Evolutionary conservation across 2,329 filamentous ascomycete genomes (phyloP).

Genomic region (Teratosphaeria gauchensis): DNA sequence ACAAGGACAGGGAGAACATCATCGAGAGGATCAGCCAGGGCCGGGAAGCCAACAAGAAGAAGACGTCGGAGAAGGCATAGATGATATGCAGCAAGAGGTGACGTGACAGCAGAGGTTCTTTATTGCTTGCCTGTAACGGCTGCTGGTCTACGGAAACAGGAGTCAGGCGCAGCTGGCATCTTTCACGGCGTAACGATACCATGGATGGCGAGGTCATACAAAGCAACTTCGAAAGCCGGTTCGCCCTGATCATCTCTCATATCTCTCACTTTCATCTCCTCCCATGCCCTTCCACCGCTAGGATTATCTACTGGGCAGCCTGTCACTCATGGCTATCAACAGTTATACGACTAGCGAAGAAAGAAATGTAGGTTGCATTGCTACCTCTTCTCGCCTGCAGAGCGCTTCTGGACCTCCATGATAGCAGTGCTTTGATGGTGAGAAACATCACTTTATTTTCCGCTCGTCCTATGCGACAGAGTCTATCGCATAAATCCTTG

Average conservation of each 20-base stretch:
- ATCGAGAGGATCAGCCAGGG: conserved; percentile 75
- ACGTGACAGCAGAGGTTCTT: conserved; percentile 26
- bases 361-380: conserved; percentile 44
- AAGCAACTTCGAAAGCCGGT: not conserved
- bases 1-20: conserved; percentile 87
- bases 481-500: no score
- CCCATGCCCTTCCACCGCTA: conserved; percentile 48
- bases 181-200: not conserved
- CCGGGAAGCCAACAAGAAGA: conserved; percentile 58
- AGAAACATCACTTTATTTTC: conserved; percentile 51
- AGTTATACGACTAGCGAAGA: conserved; percentile 96
- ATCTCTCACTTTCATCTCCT: not conserved
- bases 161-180: not conserved
- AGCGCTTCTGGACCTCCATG: conserved; percentile 61
- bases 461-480: no score
- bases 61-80: conserved; percentile 44
- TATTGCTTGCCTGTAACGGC: conserved; percentile 1
- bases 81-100: conserved; percentile 1
- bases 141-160: not conserved
- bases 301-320: conserved; percentile 80
- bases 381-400: conserved; percentile 63
- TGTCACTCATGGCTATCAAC: conserved; percentile 57
- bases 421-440: conserved; percentile 72
- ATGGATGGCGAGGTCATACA: conserved; percentile 1
- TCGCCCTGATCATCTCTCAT: not conserved